Percentiles rank a stretch among this genome's conserved stretches.
Evolutionary conservation across 2,329 filamentous ascomycete species (phyloP).

Genomic region (Alternaria sp.): DNA sequence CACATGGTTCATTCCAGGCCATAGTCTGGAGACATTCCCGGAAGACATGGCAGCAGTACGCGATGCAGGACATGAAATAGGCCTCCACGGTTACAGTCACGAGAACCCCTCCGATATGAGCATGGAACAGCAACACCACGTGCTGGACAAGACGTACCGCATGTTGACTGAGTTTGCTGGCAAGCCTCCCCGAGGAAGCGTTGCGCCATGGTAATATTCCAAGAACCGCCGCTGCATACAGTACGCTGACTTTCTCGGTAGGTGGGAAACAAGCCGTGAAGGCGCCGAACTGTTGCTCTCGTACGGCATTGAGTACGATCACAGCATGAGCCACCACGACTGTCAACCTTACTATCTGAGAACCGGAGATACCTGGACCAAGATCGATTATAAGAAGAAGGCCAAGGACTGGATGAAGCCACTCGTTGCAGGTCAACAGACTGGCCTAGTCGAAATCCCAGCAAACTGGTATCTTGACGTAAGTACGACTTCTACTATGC

Average conservation of each 20-base stretch:
- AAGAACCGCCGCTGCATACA: too few species aligned
- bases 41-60: constrained; percentile 64
- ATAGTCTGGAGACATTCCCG: constrained; percentile 69
- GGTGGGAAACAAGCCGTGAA: constrained; percentile 73
- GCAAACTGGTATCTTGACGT: constrained; percentile 67
- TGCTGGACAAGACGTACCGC: constrained; percentile 77
- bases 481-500: background rate
- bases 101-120: constrained; percentile 75
- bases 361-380: constrained; percentile 70
- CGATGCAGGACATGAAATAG: constrained; percentile 68
- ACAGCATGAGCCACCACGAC: constrained; percentile 70
- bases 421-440: constrained; percentile 63
- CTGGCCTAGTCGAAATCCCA: constrained; percentile 71
- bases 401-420: constrained; percentile 72
- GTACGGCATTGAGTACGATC: constrained; percentile 74
- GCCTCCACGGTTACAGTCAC: constrained; percentile 72
- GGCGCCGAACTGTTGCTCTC: constrained; percentile 67
- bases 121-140: constrained; percentile 73
- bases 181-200: constrained; percentile 73
- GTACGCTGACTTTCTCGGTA: constrained; percentile 45
- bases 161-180: constrained; percentile 72
- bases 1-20: constrained; percentile 67
- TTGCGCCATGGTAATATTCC: constrained; percentile 66
- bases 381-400: constrained; percentile 69
- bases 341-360: constrained; percentile 68